These are phyloP conservation scores for Aegilops sharonensis DNA, from an alignment of 176 grass and related monocot genomes.

Conservation along the genomic window DNA sequence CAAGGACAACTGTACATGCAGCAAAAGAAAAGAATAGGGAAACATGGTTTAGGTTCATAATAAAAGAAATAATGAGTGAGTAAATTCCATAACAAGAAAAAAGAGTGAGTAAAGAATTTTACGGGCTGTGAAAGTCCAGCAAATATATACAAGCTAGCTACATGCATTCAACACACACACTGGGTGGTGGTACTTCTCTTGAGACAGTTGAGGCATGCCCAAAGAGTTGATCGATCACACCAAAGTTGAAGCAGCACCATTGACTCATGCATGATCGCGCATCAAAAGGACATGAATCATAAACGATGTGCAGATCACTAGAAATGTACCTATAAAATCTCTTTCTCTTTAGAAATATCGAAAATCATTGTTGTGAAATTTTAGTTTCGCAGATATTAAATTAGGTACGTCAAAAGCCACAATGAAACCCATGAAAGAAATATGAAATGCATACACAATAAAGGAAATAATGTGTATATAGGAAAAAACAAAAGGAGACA, in stretches of 20 bases:
- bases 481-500: neutral
- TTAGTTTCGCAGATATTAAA: neutral
- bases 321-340: neutral
- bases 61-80: too few relatives aligned
- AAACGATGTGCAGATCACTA: neutral
- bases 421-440: neutral
- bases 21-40: too few relatives aligned
- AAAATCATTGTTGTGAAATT: neutral
- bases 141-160: too few relatives aligned
- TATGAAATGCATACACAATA: neutral
- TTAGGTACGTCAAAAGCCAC: fast-evolving
- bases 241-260: neutral
- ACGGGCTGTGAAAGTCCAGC: too few relatives aligned
- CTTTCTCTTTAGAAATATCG: neutral
- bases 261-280: neutral
- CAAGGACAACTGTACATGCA: too few relatives aligned
- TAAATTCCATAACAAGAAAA: too few relatives aligned
- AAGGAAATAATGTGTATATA: neutral
- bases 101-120: too few relatives aligned
- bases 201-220: neutral
- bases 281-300: too few relatives aligned
- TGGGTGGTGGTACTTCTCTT: neutral
- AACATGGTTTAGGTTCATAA: too few relatives aligned
- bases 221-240: neutral
- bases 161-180: neutral